These are phyloP conservation scores for Gremmenia infestans DNA, from an alignment of 2,329 filamentous ascomycete genomes.

Conservation along the genomic window DNA sequence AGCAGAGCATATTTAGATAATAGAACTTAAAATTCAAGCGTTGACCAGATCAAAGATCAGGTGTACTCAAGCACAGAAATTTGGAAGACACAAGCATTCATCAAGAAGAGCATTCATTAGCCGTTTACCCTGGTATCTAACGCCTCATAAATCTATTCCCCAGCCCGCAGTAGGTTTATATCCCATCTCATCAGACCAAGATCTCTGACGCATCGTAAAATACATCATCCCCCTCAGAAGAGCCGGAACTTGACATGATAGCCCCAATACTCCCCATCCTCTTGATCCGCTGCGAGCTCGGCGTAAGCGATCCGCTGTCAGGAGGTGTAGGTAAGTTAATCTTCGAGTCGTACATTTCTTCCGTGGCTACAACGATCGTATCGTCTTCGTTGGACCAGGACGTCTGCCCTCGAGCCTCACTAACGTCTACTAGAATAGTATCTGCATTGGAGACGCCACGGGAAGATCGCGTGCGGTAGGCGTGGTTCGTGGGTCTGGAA, in stretches of 20 bases:
- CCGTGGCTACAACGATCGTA: constrained; percentile 7
- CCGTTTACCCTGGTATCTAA: no score
- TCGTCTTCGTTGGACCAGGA: background rate
- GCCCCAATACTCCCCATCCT: constrained; percentile 21
- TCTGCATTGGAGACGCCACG: background rate
- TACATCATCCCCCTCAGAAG: constrained; percentile 7
- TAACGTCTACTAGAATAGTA: background rate
- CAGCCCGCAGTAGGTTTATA: no score
- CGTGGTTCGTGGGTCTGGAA: constrained; percentile 1
- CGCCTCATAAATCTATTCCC: no score
- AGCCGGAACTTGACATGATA: constrained; percentile 20
- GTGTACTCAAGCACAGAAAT: no score
- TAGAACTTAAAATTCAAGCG: background rate
- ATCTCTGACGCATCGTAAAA: constrained; percentile 24
- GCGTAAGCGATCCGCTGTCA: constrained; percentile 17
- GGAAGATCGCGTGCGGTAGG: constrained; percentile 8
- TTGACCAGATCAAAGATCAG: no score
- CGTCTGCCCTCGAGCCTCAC: constrained; percentile 1
- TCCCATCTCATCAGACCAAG: background rate
- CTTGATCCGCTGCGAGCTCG: constrained; percentile 20
- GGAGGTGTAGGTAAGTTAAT: constrained; percentile 14
- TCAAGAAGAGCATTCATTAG: no score
- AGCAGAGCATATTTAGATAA: background rate
- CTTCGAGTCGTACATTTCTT: background rate
- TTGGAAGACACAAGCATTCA: no score